Base-by-base conservation (phyloP, 2,329 filamentous ascomycete genomes). In the Pseudohalonectria lignicola region DNA sequence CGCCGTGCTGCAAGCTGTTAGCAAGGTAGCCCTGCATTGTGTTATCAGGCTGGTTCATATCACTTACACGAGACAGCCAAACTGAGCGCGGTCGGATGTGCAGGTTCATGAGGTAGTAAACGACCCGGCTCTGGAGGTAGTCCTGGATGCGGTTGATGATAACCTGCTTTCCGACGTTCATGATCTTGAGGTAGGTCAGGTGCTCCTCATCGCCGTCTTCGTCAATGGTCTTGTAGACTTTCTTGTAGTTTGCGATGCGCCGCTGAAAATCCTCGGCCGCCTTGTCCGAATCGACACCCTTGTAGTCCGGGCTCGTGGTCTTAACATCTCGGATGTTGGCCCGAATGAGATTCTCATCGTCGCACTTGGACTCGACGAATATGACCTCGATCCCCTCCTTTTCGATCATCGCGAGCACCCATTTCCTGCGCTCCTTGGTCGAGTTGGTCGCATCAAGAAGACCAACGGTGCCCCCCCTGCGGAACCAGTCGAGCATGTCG, bases 131-230 rank as follows among this genome's bases (percentile, higher is more conserved):
- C 58, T 95, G 92, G 20, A 98, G 71, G 55, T 98, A 98, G 61
- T 98, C 92, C 55, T 87, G 82, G 53, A 98, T 94, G 55, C 84
- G 81, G 64, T 96, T 98, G 73, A 98, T 96, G 53, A 96, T 92
- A 55, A 96, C 88, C 54, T 94, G 86, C 49, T 86, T 86, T 42
- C 92, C 88, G 11, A 96, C 86, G 53, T 98, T 82, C 71, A 96
- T 93, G 55, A 98, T 82, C 64, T 98, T 96, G 55, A 96, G 82
- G 55, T 95, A 98, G 28, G 92, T 94, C 51, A 92, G 76, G 49
- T 90, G 71, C 49, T 75, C 77, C 67, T 96, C 90, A 46, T 93
- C 83, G 31, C 64, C 67, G 45, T 77, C 71, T 48, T 83, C 83
- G 49, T 93, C 86, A 51, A 98, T 86, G 2, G 86, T 90, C 63